A percentile compares a stretch with the other conserved stretches of the same genome.
Evolutionary conservation across 208 protist genomes (phyloP).

Genomic region (Crithidia fasciculata): DNA sequence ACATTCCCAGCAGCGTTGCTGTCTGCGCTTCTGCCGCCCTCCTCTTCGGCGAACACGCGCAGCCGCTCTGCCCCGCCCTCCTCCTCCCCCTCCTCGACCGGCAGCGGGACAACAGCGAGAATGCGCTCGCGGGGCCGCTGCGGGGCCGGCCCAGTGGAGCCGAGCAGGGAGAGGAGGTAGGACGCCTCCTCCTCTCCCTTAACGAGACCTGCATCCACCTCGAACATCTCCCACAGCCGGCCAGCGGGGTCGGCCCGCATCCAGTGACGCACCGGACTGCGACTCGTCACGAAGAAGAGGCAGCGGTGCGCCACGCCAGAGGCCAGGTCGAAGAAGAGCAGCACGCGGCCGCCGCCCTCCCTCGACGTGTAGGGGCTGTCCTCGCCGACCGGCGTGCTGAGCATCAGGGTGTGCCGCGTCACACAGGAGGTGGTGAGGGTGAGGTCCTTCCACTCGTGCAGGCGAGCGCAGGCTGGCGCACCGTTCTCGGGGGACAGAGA

Average conservation of each 20-base stretch:
- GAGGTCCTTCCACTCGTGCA: slow-evolving; percentile 59
- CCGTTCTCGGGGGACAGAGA: slow-evolving; percentile 13
- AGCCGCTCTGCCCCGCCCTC: slow-evolving; percentile 5
- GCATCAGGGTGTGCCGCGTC: slow-evolving; percentile 27
- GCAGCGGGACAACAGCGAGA: slow-evolving; percentile 31
- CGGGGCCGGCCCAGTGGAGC: slow-evolving; percentile 16
- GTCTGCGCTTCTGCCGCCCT: not conserved
- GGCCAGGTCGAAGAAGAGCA: slow-evolving; percentile 52
- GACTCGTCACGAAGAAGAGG: slow-evolving; percentile 47
- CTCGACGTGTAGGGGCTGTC: slow-evolving; percentile 35
- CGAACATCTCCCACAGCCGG: slow-evolving; percentile 53
- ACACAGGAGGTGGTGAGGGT: slow-evolving; percentile 35
- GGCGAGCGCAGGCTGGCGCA: slow-evolving; percentile 19
- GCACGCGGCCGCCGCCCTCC: slow-evolving; percentile 39
- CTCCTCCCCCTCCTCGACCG: slow-evolving; percentile 30
- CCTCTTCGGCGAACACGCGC: slow-evolving; percentile 5
- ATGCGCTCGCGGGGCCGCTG: slow-evolving; percentile 30
- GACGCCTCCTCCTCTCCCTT: slow-evolving; percentile 30
- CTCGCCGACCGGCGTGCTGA: slow-evolving; percentile 37
- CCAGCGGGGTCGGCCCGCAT: slow-evolving; percentile 49
- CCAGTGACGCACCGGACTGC: slow-evolving; percentile 39
- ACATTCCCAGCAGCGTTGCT: not conserved
- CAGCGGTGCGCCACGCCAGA: slow-evolving; percentile 38
- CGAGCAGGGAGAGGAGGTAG: slow-evolving; percentile 36
- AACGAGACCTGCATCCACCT: slow-evolving; percentile 37